Evolutionary conservation across 2,329 filamentous ascomycete genomes (phyloP), one percentile per base, ranked within the genome.

Genomic region (Colletotrichum falcatum): DNA sequence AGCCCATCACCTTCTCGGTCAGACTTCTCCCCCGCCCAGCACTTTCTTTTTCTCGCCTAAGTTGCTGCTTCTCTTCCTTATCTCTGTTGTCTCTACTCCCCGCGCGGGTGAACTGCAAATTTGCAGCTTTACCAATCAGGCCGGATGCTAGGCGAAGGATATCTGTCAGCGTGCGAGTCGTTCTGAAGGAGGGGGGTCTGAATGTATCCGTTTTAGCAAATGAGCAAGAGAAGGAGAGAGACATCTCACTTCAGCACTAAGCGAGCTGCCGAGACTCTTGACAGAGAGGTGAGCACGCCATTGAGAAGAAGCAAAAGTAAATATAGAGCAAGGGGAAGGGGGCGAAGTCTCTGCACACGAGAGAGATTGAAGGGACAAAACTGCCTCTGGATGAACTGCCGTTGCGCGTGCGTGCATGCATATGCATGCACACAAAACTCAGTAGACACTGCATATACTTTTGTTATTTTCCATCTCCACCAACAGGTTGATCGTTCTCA

Each of bases 31-130:
- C 20, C 44, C 2, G 1, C n/a, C 9, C 42, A n/a, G 14, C 59
- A 14, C 33, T 61, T 53, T 61, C 59, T 61, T 61, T 61, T n/a
- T 61, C 46, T 30, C 33, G 48, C 18, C 33, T 23, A 35, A 42
- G 35, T 37, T 26, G n/a, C 30, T 37, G 39, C 7, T 18, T 28
- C 23, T 3, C 59, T 61, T 46, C 30, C 46, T 53, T 37, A 16
- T 28, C 33, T 26, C 30, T 28, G 23, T 51, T 51, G 59, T 61
- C 46, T 61, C 46, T 42, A 35, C 18, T 49, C 33, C 44, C 33
- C 23, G 8, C 23, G 23, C 9, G 2, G 26, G 46, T 5, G 33
- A 42, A 11, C 59, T 11, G 18, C 58, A 23, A 18, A 20, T 9
- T 18, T 6, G 12, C 16, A 9, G n/a, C 5, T 14, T 14, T 35